A percentile compares a stretch with the other conserved stretches of the same genome.
phyloP scores from a whole-genome alignment of 495 filamentous ascomycete species.

The Hyaloscypha hepaticicola region DNA sequence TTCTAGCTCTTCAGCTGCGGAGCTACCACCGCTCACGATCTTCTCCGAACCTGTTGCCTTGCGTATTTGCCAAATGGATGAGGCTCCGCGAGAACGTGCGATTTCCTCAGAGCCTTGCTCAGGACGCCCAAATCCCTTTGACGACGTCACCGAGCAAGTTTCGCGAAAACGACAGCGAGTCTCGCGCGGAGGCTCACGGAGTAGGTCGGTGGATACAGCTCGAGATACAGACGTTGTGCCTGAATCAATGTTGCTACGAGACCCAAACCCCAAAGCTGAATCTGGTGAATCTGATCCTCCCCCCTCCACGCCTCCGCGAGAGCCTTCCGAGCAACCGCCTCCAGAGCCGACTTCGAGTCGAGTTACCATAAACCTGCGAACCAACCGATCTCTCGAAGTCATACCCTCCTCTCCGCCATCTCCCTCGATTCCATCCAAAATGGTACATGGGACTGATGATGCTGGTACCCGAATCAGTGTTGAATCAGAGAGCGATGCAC shows the following conservation, averaged over 20 bases:
- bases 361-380: conserved; percentile 55
- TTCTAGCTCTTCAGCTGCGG: conserved; percentile 26
- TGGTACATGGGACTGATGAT: conserved; percentile 19
- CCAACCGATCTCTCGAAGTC: conserved; percentile 38
- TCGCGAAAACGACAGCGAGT: conserved; percentile 50
- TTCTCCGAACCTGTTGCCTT: conserved; percentile 8
- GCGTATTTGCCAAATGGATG: conserved; percentile 46
- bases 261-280: conserved; percentile 31
- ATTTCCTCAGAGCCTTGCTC: conserved; percentile 60
- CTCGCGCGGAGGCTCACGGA: conserved; percentile 28
- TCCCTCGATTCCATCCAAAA: conserved; percentile 35
- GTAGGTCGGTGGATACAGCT: conserved; percentile 29
- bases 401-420: conserved; percentile 48
- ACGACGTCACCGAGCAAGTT: conserved; percentile 48
- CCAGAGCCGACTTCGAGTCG: conserved; percentile 37
- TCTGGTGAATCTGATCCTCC: conserved; percentile 19
- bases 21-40: conserved; percentile 13
- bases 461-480: conserved; percentile 24
- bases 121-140: conserved; percentile 54
- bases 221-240: conserved; percentile 29
- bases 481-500: conserved; percentile 33
- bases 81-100: conserved; percentile 55
- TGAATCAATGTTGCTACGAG: conserved; percentile 41
- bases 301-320: conserved; percentile 30
- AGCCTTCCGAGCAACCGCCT: conserved; percentile 15